Conservation (phyloP, 2,329 filamentous ascomycete species). For the Monilinia fructigena region DNA sequence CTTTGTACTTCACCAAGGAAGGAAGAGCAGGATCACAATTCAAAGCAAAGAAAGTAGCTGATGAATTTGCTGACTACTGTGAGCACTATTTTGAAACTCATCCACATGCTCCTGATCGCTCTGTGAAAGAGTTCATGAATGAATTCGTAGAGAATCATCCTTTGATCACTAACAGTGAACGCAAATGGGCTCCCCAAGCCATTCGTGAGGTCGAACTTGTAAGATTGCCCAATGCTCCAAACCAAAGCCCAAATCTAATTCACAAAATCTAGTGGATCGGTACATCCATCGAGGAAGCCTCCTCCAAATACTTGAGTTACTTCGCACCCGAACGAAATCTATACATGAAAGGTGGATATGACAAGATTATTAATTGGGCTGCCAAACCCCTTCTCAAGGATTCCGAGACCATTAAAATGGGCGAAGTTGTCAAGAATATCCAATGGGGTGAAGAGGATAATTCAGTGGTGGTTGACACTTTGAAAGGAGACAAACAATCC, state of each 20-base stretch:
- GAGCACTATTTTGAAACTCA: conserved; percentile 45
- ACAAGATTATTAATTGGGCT: conserved; percentile 45
- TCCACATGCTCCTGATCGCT: conserved; percentile 44
- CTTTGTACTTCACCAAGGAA: conserved; percentile 45
- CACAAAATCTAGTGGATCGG: conserved; percentile 42
- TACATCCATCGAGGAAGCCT: conserved; percentile 44
- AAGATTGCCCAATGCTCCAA: not conserved
- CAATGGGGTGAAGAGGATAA: conserved; percentile 42
- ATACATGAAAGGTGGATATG: conserved; percentile 49
- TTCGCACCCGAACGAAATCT: conserved; percentile 47
- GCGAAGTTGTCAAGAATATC: conserved; percentile 43
- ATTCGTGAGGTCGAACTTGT: conserved; percentile 45
- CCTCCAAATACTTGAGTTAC: conserved; percentile 45
- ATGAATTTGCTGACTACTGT: conserved; percentile 46
- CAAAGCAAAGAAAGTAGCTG: conserved; percentile 48
- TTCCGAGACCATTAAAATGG: conserved; percentile 42
- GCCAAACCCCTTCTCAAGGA: conserved; percentile 42
- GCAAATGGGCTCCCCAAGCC: conserved; percentile 46
- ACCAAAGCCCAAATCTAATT: not conserved
- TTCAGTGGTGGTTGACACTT: conserved; percentile 36
- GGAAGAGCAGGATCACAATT: conserved; percentile 46
- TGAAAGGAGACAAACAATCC: conserved; percentile 32
- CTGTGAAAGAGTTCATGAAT: conserved; percentile 44
- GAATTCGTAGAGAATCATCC: conserved; percentile 45
- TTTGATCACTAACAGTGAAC: conserved; percentile 45